Conservation (phyloP, 2,329 filamentous ascomycete genomes). For the Trichoderma koningii region DNA sequence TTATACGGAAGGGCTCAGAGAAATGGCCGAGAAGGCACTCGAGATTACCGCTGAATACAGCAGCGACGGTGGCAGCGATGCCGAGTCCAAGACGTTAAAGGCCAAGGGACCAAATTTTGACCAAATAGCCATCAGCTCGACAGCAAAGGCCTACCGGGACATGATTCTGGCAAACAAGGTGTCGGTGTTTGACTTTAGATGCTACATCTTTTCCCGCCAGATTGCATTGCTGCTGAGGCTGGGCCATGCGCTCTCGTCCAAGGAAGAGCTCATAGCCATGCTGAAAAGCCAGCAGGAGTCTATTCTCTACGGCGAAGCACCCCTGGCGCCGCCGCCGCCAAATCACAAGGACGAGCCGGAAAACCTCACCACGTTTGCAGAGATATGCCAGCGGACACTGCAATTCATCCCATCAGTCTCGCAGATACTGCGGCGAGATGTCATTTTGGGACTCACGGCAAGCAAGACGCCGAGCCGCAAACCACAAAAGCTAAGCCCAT, state of each 20-base stretch:
- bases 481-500: constrained; percentile 37
- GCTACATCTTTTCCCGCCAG: constrained; percentile 91
- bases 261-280: constrained; percentile 63
- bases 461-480: constrained; percentile 40
- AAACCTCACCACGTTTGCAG: constrained; percentile 77
- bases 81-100: constrained; percentile 46
- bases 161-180: constrained; percentile 94
- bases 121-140: constrained; percentile 63
- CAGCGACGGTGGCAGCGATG: constrained; percentile 51
- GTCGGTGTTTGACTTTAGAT: constrained; percentile 91
- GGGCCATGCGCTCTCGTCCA: constrained; percentile 69
- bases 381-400: constrained; percentile 79
- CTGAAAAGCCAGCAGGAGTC: constrained; percentile 64
- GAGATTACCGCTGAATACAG: constrained; percentile 39
- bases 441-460: constrained; percentile 62
- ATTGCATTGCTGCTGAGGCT: constrained; percentile 78
- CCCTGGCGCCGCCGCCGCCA: constrained; percentile 47
- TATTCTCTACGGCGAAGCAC: constrained; percentile 59
- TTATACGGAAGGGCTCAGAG: constrained; percentile 73
- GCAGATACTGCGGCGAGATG: constrained; percentile 76
- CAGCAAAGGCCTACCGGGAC: constrained; percentile 82
- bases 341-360: constrained; percentile 64
- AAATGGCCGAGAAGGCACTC: constrained; percentile 56
- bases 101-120: constrained; percentile 41
- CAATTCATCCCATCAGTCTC: constrained; percentile 83